Evolutionary conservation across 768 basidiomycete species (phyloP).

Genomic region (Chalciporus piperatus): DNA sequence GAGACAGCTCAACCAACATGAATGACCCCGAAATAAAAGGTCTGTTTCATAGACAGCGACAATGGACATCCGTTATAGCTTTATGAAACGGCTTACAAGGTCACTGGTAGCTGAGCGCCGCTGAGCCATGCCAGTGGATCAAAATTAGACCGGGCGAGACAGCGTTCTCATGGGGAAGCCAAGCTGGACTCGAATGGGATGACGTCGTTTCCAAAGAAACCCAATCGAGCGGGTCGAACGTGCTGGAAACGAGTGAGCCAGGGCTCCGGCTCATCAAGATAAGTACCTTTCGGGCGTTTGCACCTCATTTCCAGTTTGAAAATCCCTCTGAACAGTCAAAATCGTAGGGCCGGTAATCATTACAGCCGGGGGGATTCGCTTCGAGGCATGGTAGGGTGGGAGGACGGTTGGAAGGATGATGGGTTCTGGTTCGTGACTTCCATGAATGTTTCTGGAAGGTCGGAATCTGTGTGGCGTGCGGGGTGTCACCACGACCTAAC

Average conservation of each 20-base stretch:
- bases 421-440: too few relatives aligned
- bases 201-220: constrained; percentile 27
- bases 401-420: not conserved
- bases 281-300: not conserved
- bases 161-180: constrained; percentile 10
- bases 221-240: constrained; percentile 5
- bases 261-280: too few relatives aligned
- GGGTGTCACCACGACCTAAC: constrained; percentile 3
- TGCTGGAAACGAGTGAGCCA: not conserved
- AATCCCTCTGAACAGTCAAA: not conserved
- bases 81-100: too few relatives aligned
- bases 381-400: not conserved
- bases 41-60: not conserved
- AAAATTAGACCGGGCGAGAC: constrained; percentile 9
- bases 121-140: not conserved
- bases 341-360: too few relatives aligned
- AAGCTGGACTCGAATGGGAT: constrained; percentile 4
- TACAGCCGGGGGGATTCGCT: not conserved
- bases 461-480: constrained; percentile 17
- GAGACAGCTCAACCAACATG: too few relatives aligned
- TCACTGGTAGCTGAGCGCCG: too few relatives aligned
- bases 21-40: too few relatives aligned
- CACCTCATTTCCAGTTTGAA: constrained; percentile 14
- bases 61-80: not conserved
- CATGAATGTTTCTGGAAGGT: too few relatives aligned